Conservation (phyloP, 225 moss, liverwort and hornwort genomes). For the Lunularia cruciata region DNA sequence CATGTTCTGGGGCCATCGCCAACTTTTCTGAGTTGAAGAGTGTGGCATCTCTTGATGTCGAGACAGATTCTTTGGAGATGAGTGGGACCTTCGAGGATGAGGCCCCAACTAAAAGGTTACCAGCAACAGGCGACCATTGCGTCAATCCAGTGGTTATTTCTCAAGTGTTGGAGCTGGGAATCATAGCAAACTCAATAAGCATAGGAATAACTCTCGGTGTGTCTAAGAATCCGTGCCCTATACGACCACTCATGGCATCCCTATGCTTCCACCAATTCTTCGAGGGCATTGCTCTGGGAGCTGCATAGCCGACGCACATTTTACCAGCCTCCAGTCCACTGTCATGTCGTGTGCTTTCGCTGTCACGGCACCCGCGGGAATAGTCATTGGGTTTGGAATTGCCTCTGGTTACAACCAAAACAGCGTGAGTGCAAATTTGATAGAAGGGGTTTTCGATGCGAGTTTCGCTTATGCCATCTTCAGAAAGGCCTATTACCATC, state of each 20-base stretch:
- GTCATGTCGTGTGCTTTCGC: conserved; percentile 63
- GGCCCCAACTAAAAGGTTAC: no score
- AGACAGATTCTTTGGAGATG: no score
- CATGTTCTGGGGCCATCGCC: no score
- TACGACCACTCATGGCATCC: conserved; percentile 43
- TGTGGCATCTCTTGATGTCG: no score
- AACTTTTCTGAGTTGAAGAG: no score
- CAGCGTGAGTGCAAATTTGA: conserved; percentile 40
- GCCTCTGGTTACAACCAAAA: conserved; percentile 50
- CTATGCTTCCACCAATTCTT: no score
- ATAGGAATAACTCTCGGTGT: conserved; percentile 65
- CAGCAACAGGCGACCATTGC: no score
- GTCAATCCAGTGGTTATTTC: no score
- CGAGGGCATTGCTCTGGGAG: no score
- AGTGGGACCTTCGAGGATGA: no score
- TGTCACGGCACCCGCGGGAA: conserved; percentile 57
- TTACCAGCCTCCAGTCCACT: conserved; percentile 34
- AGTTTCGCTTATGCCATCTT: no score
- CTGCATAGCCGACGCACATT: conserved; percentile 49
- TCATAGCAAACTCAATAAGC: conserved; percentile 59
- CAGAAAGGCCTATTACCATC: no score
- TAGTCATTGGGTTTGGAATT: conserved; percentile 60
- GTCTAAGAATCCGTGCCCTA: conserved; percentile 57
- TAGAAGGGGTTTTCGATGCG: conserved; percentile 61
- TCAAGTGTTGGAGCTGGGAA: conserved; percentile 63